Evolutionary conservation across 2,329 filamentous ascomycete genomes (phyloP), one percentile per base, ranked within the genome.

Genomic region (Chalaropsis thielavioides): DNA sequence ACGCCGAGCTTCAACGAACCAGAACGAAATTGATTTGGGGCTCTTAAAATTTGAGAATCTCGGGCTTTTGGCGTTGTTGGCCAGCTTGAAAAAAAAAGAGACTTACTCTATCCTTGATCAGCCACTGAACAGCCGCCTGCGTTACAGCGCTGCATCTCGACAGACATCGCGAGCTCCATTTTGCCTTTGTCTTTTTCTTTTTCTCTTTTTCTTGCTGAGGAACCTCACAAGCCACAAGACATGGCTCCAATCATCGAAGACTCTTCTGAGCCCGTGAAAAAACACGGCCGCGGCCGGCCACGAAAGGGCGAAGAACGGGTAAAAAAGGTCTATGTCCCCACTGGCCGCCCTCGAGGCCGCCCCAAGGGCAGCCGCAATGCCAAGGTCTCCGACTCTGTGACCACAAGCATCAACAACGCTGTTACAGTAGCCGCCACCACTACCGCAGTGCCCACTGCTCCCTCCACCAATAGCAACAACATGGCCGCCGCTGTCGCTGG

Each of bases 311-410:
- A 77, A 69, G 74, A 73, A 62, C 76, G 75, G 61, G 69, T 76
- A 40, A 71, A 72, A 67, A 77, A 76, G 71, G 65, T 73, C 68
- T 73, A 73, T 59, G 70, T 68, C 0, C 72, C 75, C 4, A 72
- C 75, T 2, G 77, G 77, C 58, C 74, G 76, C 2, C 75, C 75
- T 19, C 76, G 75, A 22, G 78, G 78, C 59, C 76, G 78, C 49
- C 78, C 78, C 41, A 75, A 72, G 63, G 75, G 74, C 67, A 71
- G 70, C 65, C 70, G 71, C 49, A 69, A 68, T 38, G 69, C 35
- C 19, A 66, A 66, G 27, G 70, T 46, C 69, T 70, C 11, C 71
- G 59, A 61, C 17, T 49, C 58, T 31, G 40, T 38, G n/a, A 17
- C 27, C 10, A 11, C 60, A 11, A 62, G n/a, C 60, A 60, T 59